Evolutionary conservation across 441 rosid species (phyloP).

Genomic region (Erodium trifolium): DNA sequence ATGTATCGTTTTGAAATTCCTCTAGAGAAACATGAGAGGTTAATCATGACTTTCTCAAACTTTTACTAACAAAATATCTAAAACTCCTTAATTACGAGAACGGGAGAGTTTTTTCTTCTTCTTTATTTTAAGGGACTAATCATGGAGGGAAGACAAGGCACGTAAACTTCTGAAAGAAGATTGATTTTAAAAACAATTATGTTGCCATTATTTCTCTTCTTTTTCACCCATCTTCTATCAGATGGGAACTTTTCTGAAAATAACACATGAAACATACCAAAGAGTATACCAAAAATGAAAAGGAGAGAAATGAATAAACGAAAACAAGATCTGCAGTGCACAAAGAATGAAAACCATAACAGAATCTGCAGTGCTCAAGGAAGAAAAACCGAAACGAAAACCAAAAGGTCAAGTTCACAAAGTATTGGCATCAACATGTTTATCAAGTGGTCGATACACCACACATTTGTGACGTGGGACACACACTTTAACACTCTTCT

Average conservation of each 20-base stretch:
- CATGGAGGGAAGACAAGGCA: constrained; percentile 5
- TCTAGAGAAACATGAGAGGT: no score
- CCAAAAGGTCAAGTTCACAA: no score
- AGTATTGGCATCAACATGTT: no score
- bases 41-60: not conserved
- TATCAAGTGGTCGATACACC: no score
- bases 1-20: no score
- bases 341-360: no score
- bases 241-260: constrained; percentile 7
- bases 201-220: not conserved
- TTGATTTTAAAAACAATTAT: not conserved
- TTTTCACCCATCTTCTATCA: constrained; percentile 3
- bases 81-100: not conserved
- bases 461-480: no score
- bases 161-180: not conserved
- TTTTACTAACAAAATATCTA: not conserved
- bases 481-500: no score
- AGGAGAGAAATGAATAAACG: not conserved
- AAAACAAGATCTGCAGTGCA: no score
- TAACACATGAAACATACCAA: constrained; percentile 1
- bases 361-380: no score
- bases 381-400: no score
- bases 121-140: not conserved
- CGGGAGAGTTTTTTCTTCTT: not conserved
- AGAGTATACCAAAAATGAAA: not conserved